Evolutionary conservation across 2,329 filamentous ascomycete species (phyloP), one percentile per base, ranked within the genome.

Genomic region (Epichloe elymi): DNA sequence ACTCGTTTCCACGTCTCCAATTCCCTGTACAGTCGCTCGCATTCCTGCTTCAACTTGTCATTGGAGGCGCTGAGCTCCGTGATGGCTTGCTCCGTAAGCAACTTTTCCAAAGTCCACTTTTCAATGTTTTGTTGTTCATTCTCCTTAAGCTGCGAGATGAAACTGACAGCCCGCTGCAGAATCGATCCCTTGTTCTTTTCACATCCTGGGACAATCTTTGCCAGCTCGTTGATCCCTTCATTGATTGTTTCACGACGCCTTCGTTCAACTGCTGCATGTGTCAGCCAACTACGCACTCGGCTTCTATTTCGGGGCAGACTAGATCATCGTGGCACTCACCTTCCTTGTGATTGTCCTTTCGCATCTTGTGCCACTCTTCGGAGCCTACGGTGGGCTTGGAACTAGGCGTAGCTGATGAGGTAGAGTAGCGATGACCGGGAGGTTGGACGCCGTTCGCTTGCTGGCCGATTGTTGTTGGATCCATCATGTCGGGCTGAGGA

Each of bases 181-280:
- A 98, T 97, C 2, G 89, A 94, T 0, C 93, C 93, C 70, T 98
- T 98, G 74, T 98, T 97, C 76, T 97, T 98, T 70, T 98, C 93
- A 62, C 91, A 96, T 14, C 89, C 89, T 0, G 93, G 93, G 0
- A 98, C 93, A 58, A 98, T 95, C 72, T 96, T 97, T 58, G 91
- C 88, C 33, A 98, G 80, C 68, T 97, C 93, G 63, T 96, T 97
- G 60, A 98, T 98, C 47, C 93, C 93, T 69, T 98, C 93, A 58
- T 98, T 98, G 66, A 98, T 98, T 0, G 93, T 96, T 70, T 98
- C 93, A 56, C 93, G 87, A 43, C 93, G 88, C 53, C 93, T 88
- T 54, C 93, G 88, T 70, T 98, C 93, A 55, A 98, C 93, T 97
- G 50, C 14, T 7, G 26, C 26, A 58, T 46, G 58, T 54, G 58